These are phyloP conservation scores for Bimuria novae-zelandiae DNA, from an alignment of 2,329 filamentous ascomycete species.

Conservation along the genomic window DNA sequence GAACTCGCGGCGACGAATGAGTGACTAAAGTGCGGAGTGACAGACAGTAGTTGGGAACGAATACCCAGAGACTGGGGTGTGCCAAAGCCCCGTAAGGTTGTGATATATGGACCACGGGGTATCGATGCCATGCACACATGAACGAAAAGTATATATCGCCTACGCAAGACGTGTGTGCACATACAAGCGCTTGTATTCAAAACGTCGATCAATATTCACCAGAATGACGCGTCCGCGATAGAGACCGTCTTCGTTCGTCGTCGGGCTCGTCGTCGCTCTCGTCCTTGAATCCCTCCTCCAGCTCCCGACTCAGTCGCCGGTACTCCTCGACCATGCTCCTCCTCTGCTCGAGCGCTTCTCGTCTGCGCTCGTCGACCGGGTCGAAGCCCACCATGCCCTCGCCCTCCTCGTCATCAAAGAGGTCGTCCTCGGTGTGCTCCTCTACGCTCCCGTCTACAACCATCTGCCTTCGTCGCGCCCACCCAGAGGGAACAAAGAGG, in stretches of 20 bases:
- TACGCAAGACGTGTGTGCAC: background rate
- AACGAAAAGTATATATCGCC: background rate
- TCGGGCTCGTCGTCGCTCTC: conserved; percentile 67
- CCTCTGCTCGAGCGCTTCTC: conserved; percentile 47
- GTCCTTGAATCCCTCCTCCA: conserved; percentile 76
- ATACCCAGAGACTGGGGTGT: no score
- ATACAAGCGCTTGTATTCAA: background rate
- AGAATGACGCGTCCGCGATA: conserved; percentile 15
- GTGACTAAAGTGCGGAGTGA: no score
- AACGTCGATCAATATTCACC: background rate
- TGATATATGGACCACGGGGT: no score
- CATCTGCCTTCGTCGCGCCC: conserved; percentile 24
- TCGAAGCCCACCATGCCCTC: conserved; percentile 55
- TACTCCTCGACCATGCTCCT: conserved; percentile 53
- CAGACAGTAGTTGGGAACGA: no score
- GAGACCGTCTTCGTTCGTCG: conserved; percentile 27
- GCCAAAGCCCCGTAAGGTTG: no score
- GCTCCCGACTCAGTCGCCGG: conserved; percentile 74
- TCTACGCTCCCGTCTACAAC: conserved; percentile 37
- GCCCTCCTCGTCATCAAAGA: conserved; percentile 52
- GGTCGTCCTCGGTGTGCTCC: conserved; percentile 43
- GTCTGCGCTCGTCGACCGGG: conserved; percentile 39
- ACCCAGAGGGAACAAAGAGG: conserved; percentile 41
- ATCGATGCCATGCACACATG: no score
- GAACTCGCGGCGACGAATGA: no score